phyloP scores from a whole-genome alignment of 495 filamentous ascomycete genomes.

The Staphylotrichum longicolle region DNA sequence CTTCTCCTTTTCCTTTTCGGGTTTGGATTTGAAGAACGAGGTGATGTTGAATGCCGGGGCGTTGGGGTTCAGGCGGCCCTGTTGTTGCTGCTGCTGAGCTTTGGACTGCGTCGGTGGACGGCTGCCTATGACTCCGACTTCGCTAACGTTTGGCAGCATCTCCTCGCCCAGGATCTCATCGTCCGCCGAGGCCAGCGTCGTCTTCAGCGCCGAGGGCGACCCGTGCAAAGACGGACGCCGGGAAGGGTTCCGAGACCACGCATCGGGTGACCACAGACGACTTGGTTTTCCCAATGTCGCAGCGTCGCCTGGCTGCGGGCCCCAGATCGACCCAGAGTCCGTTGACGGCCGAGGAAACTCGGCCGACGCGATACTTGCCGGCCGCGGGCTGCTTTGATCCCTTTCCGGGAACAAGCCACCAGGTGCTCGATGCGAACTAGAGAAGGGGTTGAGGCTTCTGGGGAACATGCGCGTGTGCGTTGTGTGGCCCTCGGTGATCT shows the following conservation, averaged over 20 bases:
- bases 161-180: constrained; percentile 51
- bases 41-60: constrained; percentile 50
- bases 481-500: constrained; percentile 35
- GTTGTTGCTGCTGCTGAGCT: constrained; percentile 32
- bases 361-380: constrained; percentile 74
- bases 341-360: constrained; percentile 80
- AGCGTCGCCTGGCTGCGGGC: constrained; percentile 31
- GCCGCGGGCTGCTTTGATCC: constrained; percentile 68
- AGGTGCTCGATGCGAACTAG: constrained; percentile 61
- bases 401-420: constrained; percentile 66
- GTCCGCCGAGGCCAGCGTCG: constrained; percentile 49
- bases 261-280: constrained; percentile 45
- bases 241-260: constrained; percentile 48
- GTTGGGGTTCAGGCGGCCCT: constrained; percentile 48
- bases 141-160: constrained; percentile 41
- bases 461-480: constrained; percentile 40
- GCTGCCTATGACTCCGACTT: constrained; percentile 52
- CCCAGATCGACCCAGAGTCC: constrained; percentile 61
- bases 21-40: constrained; percentile 43
- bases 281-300: constrained; percentile 33
- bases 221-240: constrained; percentile 49
- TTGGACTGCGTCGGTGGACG: constrained; percentile 49
- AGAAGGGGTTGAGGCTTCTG: constrained; percentile 61
- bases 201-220: constrained; percentile 49
- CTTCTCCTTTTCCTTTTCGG: constrained; percentile 41